Conservation (phyloP, 164 flowering plant species). For the Malania oleifera region DNA sequence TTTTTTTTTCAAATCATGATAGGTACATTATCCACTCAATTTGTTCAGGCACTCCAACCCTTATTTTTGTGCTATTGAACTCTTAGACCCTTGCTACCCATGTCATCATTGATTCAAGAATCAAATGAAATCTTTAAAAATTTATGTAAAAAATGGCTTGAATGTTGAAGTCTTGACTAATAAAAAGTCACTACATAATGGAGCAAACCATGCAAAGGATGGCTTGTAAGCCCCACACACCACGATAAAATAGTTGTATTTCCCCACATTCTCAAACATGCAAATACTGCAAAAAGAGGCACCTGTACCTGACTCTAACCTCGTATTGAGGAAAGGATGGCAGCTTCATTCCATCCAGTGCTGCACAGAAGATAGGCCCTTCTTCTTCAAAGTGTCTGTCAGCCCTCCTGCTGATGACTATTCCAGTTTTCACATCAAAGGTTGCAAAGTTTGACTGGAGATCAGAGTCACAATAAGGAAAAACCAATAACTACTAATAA, state of each 20-base stretch:
- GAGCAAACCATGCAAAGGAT: not conserved
- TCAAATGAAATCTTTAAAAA: too few relatives aligned
- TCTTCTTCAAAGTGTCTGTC: conserved; percentile 98
- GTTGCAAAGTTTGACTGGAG: conserved; percentile 94
- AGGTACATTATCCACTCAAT: too few relatives aligned
- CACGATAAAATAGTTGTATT: not conserved
- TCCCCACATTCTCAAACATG: not conserved
- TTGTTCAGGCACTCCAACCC: too few relatives aligned
- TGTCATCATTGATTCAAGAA: too few relatives aligned
- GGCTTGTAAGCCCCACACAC: not conserved
- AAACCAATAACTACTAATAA: too few relatives aligned
- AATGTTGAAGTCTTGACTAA: too few relatives aligned
- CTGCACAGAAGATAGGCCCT: conserved; percentile 93
- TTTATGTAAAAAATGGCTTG: too few relatives aligned
- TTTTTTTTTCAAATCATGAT: too few relatives aligned
- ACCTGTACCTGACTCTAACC: conserved; percentile 83
- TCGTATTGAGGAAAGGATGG: conserved; percentile 90
- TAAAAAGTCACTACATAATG: not conserved
- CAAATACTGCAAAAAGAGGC: not conserved
- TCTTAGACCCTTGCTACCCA: too few relatives aligned
- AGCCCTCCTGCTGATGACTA: conserved; percentile 90
- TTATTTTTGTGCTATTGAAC: too few relatives aligned
- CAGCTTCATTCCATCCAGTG: conserved; percentile 89
- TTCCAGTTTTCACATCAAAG: conserved; percentile 69
- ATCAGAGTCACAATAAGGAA: conserved; percentile 9